Evolutionary conservation across 768 basidiomycete species (phyloP).

Genomic region (Russula abietina): DNA sequence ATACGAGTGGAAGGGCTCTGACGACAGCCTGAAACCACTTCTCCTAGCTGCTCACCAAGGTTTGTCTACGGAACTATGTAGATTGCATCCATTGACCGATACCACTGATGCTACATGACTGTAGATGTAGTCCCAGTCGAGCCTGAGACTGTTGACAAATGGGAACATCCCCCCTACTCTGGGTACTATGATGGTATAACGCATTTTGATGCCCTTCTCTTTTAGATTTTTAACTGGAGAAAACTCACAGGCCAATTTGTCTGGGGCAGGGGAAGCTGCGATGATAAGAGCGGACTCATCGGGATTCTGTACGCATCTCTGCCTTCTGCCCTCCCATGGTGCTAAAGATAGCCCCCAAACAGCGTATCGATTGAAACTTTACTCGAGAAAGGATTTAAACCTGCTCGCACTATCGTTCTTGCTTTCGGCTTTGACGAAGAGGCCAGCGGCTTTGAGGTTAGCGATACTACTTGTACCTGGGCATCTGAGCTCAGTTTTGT

Average conservation of each 20-base stretch:
- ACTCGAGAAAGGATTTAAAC: slow-evolving; percentile 35
- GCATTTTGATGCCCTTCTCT: not conserved
- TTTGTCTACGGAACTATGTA: slow-evolving; percentile 21
- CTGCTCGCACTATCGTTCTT: slow-evolving; percentile 31
- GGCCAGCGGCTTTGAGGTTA: slow-evolving; percentile 27
- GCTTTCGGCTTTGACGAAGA: slow-evolving; percentile 42
- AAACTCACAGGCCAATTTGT: slow-evolving; percentile 27
- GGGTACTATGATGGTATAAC: slow-evolving; percentile 50
- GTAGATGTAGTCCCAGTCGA: slow-evolving; percentile 67
- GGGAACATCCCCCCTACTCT: slow-evolving; percentile 60
- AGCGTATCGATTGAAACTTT: slow-evolving; percentile 38
- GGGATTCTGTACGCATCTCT: slow-evolving; percentile 29
- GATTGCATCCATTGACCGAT: slow-evolving; percentile 19
- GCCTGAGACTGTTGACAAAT: slow-evolving; percentile 47
- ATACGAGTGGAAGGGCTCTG: slow-evolving; percentile 53
- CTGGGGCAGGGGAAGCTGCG: slow-evolving; percentile 35
- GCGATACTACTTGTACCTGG: not conserved
- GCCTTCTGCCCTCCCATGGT: not conserved
- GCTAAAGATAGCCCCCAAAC: not conserved
- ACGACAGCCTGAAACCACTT: slow-evolving; percentile 46
- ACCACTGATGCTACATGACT: not conserved
- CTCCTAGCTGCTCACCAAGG: slow-evolving; percentile 52
- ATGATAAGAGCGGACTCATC: slow-evolving; percentile 35
- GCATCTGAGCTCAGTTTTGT: not conserved
- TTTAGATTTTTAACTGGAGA: not conserved